Evolutionary conservation across 2,329 filamentous ascomycete genomes (phyloP).

Genomic region (Didymella exigua): DNA sequence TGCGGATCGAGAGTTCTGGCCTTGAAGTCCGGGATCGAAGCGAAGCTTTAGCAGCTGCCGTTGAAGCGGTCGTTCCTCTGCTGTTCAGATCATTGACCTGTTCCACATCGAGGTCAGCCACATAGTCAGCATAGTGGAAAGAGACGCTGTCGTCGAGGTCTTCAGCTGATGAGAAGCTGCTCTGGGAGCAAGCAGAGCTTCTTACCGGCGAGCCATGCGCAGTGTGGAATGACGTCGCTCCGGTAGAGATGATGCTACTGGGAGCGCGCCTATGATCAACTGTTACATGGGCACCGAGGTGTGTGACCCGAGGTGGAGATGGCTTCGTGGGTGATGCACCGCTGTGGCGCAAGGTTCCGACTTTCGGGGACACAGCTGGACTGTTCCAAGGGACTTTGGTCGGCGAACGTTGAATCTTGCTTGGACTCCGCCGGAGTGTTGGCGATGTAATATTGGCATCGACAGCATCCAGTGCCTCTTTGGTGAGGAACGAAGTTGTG

Average conservation of each 20-base stretch:
- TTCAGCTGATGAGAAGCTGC: constrained; percentile 27
- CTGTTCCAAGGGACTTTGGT: constrained; percentile 31
- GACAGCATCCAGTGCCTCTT: constrained; percentile 32
- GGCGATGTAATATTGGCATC: constrained; percentile 27
- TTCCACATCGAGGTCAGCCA: constrained; percentile 23
- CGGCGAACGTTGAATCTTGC: constrained; percentile 18
- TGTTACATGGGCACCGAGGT: constrained; percentile 1
- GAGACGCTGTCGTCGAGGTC: constrained; percentile 17
- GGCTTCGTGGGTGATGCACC: constrained; percentile 21
- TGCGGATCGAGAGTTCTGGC: constrained; percentile 30
- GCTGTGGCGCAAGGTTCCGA: constrained; percentile 17
- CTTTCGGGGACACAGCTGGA: constrained; percentile 22
- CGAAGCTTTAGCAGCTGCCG: not conserved
- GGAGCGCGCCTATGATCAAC: constrained; percentile 16
- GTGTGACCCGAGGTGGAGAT: constrained; percentile 23
- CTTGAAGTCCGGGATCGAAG: constrained; percentile 3
- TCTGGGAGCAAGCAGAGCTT: constrained; percentile 26
- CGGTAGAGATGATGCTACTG: constrained; percentile 28
- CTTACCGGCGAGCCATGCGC: constrained; percentile 40
- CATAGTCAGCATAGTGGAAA: constrained; percentile 10
- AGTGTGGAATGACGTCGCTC: constrained; percentile 29
- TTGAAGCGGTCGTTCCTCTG: not conserved
- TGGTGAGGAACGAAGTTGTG: constrained; percentile 34
- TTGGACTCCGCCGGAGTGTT: constrained; percentile 15
- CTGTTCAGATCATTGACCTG: constrained; percentile 8